Evolutionary conservation across 805 yeast genomes (phyloP).

Genomic region (Ogataea kodamae): DNA sequence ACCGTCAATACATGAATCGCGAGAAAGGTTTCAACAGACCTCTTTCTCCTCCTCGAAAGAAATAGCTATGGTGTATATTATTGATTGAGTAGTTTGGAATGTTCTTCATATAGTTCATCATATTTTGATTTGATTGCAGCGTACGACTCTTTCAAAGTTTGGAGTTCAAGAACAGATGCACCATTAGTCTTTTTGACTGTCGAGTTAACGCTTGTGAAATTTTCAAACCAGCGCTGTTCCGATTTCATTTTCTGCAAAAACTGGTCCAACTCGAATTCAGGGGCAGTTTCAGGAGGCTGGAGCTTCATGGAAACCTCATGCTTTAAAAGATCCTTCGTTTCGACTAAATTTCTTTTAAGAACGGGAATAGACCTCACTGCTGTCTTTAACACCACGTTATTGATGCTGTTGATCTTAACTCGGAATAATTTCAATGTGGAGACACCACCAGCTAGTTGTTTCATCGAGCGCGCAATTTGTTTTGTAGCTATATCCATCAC

Average conservation of each 20-base stretch:
- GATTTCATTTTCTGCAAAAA: slow-evolving; percentile 47
- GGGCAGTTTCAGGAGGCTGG: slow-evolving; percentile 20
- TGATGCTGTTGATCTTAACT: slow-evolving; percentile 15
- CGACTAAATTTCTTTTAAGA: slow-evolving; percentile 57
- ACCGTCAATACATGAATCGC: slow-evolving; percentile 60
- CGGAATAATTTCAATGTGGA: slow-evolving; percentile 24
- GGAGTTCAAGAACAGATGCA: slow-evolving; percentile 44
- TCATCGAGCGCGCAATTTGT: slow-evolving; percentile 61
- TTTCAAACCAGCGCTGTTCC: slow-evolving; percentile 52
- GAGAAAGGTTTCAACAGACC: slow-evolving; percentile 54
- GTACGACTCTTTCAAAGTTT: slow-evolving; percentile 55
- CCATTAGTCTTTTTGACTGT: slow-evolving; percentile 20
- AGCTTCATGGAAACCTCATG: slow-evolving; percentile 43
- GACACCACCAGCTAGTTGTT: slow-evolving; percentile 30
- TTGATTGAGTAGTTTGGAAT: slow-evolving; percentile 35
- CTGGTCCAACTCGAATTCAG: slow-evolving; percentile 39
- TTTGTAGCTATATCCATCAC: slow-evolving; percentile 67
- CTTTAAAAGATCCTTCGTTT: slow-evolving; percentile 36
- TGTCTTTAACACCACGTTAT: slow-evolving; percentile 31
- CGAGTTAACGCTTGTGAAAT: slow-evolving; percentile 39
- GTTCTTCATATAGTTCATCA: slow-evolving; percentile 53
- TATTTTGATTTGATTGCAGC: slow-evolving; percentile 55
- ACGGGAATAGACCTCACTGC: slow-evolving; percentile 50
- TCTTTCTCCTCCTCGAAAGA: slow-evolving; percentile 43
- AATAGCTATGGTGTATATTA: slow-evolving; percentile 11